These are phyloP conservation scores for Monosporascus sp. DNA, from an alignment of 2,329 filamentous ascomycete genomes.

Conservation along the genomic window DNA sequence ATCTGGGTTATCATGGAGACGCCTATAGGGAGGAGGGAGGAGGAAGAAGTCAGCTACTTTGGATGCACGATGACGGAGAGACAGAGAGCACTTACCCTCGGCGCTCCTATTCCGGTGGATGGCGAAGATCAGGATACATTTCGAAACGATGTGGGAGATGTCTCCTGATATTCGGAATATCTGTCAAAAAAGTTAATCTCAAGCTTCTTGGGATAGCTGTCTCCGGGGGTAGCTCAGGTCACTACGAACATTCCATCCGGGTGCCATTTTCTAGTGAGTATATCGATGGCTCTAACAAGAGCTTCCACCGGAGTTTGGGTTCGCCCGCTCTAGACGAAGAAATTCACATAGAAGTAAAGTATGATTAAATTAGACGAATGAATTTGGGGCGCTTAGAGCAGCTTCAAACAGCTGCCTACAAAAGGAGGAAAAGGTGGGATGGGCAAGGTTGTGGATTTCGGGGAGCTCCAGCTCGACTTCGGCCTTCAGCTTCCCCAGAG, in stretches of 20 bases:
- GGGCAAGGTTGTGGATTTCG: no score
- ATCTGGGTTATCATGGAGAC: constrained; percentile 88
- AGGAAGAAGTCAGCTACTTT: not conserved
- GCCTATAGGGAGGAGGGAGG: constrained; percentile 48
- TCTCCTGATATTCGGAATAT: constrained; percentile 76
- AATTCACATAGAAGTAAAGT: constrained; percentile 4
- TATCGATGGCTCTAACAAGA: not conserved
- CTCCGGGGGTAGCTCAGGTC: not conserved
- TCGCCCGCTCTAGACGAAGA: not conserved
- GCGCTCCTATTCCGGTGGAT: constrained; percentile 86
- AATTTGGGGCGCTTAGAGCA: no score
- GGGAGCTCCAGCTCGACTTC: no score
- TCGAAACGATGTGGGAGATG: constrained; percentile 77
- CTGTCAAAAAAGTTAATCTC: constrained; percentile 27
- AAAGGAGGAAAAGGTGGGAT: no score
- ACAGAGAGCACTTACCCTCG: constrained; percentile 53
- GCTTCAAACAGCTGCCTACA: no score
- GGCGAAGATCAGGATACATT: constrained; percentile 84
- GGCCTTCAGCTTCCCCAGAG: no score
- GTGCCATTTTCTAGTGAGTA: constrained; percentile 14
- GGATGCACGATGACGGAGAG: not conserved
- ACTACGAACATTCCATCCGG: constrained; percentile 22
- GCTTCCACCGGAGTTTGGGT: not conserved
- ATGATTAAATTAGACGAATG: no score
- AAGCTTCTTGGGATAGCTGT: not conserved